Evolutionary conservation across 352 stramenopile species (phyloP), one percentile per base, ranked within the genome.

Genomic region (Phytophthora fragariaefolia): DNA sequence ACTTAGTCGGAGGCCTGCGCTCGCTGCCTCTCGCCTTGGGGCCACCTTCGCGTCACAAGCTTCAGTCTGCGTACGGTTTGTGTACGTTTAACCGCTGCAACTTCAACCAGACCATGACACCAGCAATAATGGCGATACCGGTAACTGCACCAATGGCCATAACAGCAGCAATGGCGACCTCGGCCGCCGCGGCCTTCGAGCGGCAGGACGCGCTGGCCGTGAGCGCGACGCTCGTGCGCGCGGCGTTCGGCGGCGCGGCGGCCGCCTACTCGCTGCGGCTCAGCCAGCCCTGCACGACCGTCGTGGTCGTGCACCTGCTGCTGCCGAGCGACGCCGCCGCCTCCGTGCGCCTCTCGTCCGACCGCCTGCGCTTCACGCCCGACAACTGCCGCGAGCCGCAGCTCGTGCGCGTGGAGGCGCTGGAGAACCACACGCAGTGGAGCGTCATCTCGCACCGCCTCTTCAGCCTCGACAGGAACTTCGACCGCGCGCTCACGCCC

Each of bases 361-460:
- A 91, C 58, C 82, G 85, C 7, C 53, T 93, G n/a, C 85, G 76
- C 69, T 93, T 93, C 68, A 85, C 82, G 1, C 85, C 83, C 17
- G 77, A 77, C 23, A 92, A 78, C 52, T 89, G 65, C 48, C 5
- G 22, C 2, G 69, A 85, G 55, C 82, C 83, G 8, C 85, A 93
- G 73, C 67, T 90, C 55, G 81, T 92, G 51, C 73, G 83, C 4
- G 78, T 92, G 20, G 81, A 89, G 40, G 73, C 77, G 13, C 48
- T 82, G 42, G 79, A 92, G 60, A 74, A 77, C 27, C 72, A 63
- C 51, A 30, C 64, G 49, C 71, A 76, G 23, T 83, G 72, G 63
- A 87, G 66, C 48, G 66, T 82, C 48, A 82, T 92, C 72, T 55
- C 80, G 18, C 83, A 92, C 42, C 78, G 80, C 12, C 58, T 88